A percentile compares a stretch with the other conserved stretches of the same genome.
These are phyloP conservation scores for Aspergillus awamori DNA, from an alignment of 2,329 filamentous ascomycete genomes.

Conservation along the genomic window DNA sequence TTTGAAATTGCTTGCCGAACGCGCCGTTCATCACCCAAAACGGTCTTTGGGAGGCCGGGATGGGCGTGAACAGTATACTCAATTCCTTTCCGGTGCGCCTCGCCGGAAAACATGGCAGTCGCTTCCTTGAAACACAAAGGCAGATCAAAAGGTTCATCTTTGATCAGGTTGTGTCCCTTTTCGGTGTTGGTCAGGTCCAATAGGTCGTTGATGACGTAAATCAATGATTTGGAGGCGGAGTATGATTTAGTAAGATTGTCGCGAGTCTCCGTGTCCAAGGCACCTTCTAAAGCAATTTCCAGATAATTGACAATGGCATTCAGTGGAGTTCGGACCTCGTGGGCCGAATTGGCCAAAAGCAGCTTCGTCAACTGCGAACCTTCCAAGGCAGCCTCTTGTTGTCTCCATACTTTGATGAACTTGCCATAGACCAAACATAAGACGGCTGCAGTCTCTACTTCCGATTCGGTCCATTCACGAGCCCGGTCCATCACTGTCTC, in stretches of 20 bases:
- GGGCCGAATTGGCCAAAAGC: constrained; percentile 82
- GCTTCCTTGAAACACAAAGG: constrained; percentile 73
- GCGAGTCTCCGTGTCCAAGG: constrained; percentile 76
- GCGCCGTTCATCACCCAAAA: constrained; percentile 77
- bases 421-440: constrained; percentile 84
- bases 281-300: constrained; percentile 83
- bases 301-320: constrained; percentile 96
- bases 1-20: constrained; percentile 84
- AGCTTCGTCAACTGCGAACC: constrained; percentile 78
- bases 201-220: constrained; percentile 92
- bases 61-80: constrained; percentile 69
- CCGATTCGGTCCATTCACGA: constrained; percentile 85
- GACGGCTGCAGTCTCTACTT: constrained; percentile 85
- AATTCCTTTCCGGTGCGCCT: constrained; percentile 76
- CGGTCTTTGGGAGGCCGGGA: constrained; percentile 66
- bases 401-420: constrained; percentile 91
- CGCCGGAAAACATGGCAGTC: constrained; percentile 70
- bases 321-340: constrained; percentile 85
- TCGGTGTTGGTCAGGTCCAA: constrained; percentile 87
- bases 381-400: constrained; percentile 83
- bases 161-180: constrained; percentile 75
- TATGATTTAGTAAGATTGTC: constrained; percentile 84
- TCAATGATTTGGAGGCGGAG: constrained; percentile 87
- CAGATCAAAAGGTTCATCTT: constrained; percentile 79
- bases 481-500: constrained; percentile 82